Base-by-base conservation (phyloP, 2,329 filamentous ascomycete genomes). In the Gyromitra esculenta region DNA sequence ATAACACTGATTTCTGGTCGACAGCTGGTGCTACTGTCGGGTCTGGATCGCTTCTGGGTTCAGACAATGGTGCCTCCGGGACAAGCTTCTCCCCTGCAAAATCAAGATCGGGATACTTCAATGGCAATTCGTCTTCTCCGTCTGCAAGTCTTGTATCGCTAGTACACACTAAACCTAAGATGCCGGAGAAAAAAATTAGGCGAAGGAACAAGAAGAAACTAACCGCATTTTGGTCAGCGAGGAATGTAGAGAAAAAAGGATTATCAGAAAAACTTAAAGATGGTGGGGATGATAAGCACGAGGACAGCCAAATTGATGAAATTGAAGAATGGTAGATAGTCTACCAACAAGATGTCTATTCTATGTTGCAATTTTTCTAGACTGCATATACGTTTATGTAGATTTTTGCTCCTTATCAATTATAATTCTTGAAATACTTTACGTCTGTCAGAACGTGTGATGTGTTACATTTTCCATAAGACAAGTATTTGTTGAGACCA, bases 311-410 rank as follows among this genome's bases (percentile, higher is more conserved):
- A 39, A 13, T 68, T 48, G 74, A 74, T 35, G 74, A 59, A 54
- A 59, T 76, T 43, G 63, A 68, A 18, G 71, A 73, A 35, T 73
- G 63, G 63, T 73, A 68, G 31, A 21, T 13, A 43, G 5, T 11
- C 15, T 31, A 37, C 45, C 54, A 13, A 18, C 2, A 15, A 21
- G 25, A 11, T 52, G 21, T 52, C 31, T 39, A 31, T 31, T 4
- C 25, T 25, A 6, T 63, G 56, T 63, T 21, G 11, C 43, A 63
- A 25, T 62, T 62, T 62, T 70, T 21, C 54, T 37, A n/a, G 31
- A 43, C n/a, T 52, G 15, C 43, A 50, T 57, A n/a, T 39, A 15
- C n/a, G 6, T 18, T 1, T 31, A 31, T 31, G 1, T 31, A 31
- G 25, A 4, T 4, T 31, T 31, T 31, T 31, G 25, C 25, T 31